Conservation (phyloP, 2,329 filamentous ascomycete genomes). For the Daldinia sp. region DNA sequence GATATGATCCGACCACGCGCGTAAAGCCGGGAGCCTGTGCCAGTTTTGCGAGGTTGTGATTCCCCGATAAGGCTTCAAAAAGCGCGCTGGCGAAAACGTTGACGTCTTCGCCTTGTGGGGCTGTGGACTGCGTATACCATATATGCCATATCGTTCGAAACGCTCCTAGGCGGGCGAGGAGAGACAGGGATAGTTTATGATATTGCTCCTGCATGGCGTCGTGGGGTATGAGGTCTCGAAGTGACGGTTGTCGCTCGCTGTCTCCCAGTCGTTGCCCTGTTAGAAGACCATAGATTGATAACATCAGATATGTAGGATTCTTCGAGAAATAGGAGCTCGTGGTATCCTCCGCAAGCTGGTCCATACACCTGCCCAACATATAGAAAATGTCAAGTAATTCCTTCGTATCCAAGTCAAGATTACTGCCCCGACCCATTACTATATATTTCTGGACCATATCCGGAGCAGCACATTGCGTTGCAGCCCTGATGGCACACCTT, state of each 20-base stretch:
- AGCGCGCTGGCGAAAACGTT: constrained; percentile 17
- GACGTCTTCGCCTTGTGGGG: not conserved
- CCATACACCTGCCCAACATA: not conserved
- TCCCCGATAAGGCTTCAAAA: not conserved
- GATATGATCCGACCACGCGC: constrained; percentile 4
- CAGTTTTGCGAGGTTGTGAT: constrained; percentile 13
- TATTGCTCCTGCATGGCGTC: too few relatives aligned
- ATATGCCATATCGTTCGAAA: constrained; percentile 45
- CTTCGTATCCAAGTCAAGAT: not conserved
- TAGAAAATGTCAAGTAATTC: not conserved
- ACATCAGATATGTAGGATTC: constrained; percentile 11
- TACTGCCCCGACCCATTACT: not conserved
- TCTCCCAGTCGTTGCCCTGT: constrained; percentile 37
- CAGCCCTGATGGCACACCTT: constrained; percentile 45
- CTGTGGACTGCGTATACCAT: constrained; percentile 10
- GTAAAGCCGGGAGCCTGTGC: constrained; percentile 16
- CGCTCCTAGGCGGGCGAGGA: constrained; percentile 43
- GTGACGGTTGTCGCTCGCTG: constrained; percentile 10
- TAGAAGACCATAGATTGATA: constrained; percentile 39
- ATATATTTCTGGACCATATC: constrained; percentile 33
- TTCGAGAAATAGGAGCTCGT: not conserved
- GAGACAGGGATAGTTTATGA: constrained; percentile 30
- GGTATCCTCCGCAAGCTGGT: not conserved
- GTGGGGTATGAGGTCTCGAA: constrained; percentile 12
- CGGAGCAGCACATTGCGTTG: constrained; percentile 36